Base-by-base conservation (phyloP, 2,329 filamentous ascomycete genomes). In the Pseudocercospora vitis region DNA sequence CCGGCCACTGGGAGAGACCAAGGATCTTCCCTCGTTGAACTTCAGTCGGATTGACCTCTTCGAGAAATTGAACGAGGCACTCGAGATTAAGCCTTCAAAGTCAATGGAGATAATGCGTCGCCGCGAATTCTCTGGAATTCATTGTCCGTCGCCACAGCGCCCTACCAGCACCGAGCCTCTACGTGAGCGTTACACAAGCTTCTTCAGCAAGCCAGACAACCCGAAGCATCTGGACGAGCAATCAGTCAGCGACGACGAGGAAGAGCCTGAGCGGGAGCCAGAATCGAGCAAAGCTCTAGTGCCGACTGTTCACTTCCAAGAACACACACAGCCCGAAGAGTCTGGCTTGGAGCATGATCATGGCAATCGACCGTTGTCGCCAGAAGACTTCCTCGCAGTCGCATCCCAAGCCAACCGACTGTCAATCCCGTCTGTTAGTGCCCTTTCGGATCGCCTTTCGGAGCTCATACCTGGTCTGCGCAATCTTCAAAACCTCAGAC, bases 31-130 rank as follows among this genome's bases (percentile, higher is more conserved):
- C 11, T 76, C 74, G 6, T 68, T 79, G 55, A 73, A 77, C 55
- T 78, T 78, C 65, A 78, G 76, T 54, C 69, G 69, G 6, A 72
- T 73, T 61, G 70, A 78, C 57, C 63, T 78, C 40, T 68, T 77
- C 48, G 71, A 73, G 33, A 75, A 73, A 61, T 59, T 78, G 24
- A 73, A 74, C 26, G 73, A 76, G 33, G 74, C 71, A 14, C 60
- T 77, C 18, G 74, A 73, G 11, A 59, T 70, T 19, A 70, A 69
- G 7, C 59, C 67, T 5, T 69, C 69, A 5, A 68, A 70, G 40
- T 76, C 74, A 7, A 59, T 73, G 56, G 74, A 73, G 4, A 45
- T 67, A 5, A 59, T 68, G 16, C 62, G 58, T 23, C 65, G 65
- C 9, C 63, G 64, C 37, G 65, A 67, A 24, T 65, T 65, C 40